Percentiles rank a stretch among this genome's conserved stretches.
phyloP scores from a whole-genome alignment of 805 yeast genomes.

The Brettanomyces bruxellensis region DNA sequence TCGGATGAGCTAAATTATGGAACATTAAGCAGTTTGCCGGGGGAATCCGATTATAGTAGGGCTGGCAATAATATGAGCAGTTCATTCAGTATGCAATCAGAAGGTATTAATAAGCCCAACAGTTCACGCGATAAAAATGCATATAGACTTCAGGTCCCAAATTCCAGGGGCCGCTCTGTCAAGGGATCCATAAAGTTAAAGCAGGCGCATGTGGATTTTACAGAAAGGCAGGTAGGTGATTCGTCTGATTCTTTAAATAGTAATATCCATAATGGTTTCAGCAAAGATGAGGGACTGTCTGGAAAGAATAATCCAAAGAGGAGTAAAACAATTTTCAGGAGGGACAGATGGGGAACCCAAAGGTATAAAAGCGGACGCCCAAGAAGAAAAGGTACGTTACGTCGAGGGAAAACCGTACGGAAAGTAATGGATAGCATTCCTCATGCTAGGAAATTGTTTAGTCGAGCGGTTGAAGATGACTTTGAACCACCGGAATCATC shows the following conservation, averaged over 20 bases:
- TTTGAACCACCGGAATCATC: slow-evolving; percentile 7
- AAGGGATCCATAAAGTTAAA: neutral
- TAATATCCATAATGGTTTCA: too few relatives aligned
- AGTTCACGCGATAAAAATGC: too few relatives aligned
- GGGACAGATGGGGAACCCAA: slow-evolving; percentile 89
- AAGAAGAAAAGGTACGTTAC: neutral
- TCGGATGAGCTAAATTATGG: neutral
- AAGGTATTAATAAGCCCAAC: too few relatives aligned
- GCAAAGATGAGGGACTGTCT: too few relatives aligned
- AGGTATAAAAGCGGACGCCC: slow-evolving; percentile 68
- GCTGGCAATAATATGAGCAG: neutral
- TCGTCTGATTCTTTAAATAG: neutral
- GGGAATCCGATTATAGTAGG: neutral
- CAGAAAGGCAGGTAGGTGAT: neutral
- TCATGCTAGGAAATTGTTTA: slow-evolving; percentile 13
- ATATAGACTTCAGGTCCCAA: too few relatives aligned
- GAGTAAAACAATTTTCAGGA: slow-evolving; percentile 49
- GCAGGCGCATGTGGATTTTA: slow-evolving; percentile 1
- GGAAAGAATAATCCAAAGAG: slow-evolving; percentile 15
- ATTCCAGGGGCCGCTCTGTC: neutral
- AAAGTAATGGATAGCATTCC: slow-evolving; percentile 17
- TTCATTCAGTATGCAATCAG: too few relatives aligned
- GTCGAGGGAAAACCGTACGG: slow-evolving; percentile 47
- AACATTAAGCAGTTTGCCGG: neutral
- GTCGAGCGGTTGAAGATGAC: slow-evolving; percentile 11